Conservation (phyloP, 2,329 filamentous ascomycete genomes). For the Aspergillus pseudoviridinutans region DNA sequence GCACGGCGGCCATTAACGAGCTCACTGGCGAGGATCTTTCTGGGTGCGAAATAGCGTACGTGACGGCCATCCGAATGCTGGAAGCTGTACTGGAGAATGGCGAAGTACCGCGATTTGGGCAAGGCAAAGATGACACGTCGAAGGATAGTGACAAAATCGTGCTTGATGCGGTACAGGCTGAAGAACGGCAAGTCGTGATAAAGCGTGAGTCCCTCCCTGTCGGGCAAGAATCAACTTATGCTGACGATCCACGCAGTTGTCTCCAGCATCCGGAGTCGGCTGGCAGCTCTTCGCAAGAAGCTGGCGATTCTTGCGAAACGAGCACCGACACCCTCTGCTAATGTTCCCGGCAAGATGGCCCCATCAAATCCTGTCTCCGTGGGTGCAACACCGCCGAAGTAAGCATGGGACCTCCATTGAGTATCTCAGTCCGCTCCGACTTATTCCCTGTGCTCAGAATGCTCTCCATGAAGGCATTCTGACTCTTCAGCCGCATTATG, state of each 20-base stretch:
- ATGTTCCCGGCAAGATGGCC: constrained; percentile 24
- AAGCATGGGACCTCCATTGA: neutral
- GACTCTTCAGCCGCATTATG: neutral
- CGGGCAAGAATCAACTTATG: neutral
- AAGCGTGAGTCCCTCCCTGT: constrained; percentile 41
- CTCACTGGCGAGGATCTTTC: constrained; percentile 83
- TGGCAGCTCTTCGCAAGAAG: constrained; percentile 47
- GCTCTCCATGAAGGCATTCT: constrained; percentile 2
- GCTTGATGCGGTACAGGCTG: constrained; percentile 43
- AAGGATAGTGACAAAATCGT: constrained; percentile 33
- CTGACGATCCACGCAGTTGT: constrained; percentile 40
- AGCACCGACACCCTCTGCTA: constrained; percentile 36
- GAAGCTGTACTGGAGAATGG: constrained; percentile 90
- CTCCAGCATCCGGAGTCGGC: constrained; percentile 46
- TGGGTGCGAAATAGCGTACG: constrained; percentile 88
- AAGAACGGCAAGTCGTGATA: constrained; percentile 47
- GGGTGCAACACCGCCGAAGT: constrained; percentile 33
- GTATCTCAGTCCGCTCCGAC: constrained; percentile 3
- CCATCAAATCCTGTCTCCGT: constrained; percentile 28
- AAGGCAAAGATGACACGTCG: constrained; percentile 21
- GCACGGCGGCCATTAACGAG: constrained; percentile 89
- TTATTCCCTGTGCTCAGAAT: neutral
- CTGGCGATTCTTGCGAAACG: constrained; percentile 46
- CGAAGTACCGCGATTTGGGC: constrained; percentile 45
- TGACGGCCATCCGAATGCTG: constrained; percentile 89